Base-by-base conservation (phyloP, 148 eudicot species). In the Heliosperma pusillum region DNA sequence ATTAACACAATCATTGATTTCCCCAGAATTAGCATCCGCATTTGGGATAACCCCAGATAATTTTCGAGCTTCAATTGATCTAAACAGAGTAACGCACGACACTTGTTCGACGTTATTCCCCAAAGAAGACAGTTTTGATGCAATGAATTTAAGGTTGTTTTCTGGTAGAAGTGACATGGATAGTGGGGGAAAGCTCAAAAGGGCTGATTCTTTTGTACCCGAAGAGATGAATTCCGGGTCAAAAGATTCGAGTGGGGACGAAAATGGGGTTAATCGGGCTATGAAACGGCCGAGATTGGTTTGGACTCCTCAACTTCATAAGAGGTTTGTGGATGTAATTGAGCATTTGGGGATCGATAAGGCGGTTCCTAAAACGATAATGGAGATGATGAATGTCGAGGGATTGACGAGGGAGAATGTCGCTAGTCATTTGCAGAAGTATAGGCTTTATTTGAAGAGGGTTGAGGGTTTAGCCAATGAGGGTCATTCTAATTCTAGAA, bases 321-420 rank as follows among this genome's bases (percentile, higher is more conserved):
- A 85, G 82, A 44, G 84, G 42, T 85, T 85, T 78, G 85, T 85
- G 52, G 88, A 85, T 69, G 85, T 82, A 25, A 82, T 85, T 59
- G 83, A 82, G 70, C 80, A 82, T 78, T 65, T 85, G 69, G 88
- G 88, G n/a, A 65, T 82, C 57, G 85, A 85, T 5, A 85, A 82
- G 45, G 88, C 88, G 5, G 88, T 85, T 45, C 88, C 88, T 6
- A 85, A 82, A 36, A 82, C 88, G 1, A 85, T 85, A 9, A 82
- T 85, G 88, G 85, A 85, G 81, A 75, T 77, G 83, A 85, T 85
- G 88, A 85, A 82, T 75, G 88, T 85, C 3, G 88, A 85, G 21
- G 88, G 88, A 7, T 66, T 85, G 33, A 82, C 88, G 16, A 73
- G 88, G 60, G 88, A 85, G 67, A 85, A 85, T 80, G 85, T 85